Evolutionary conservation across 192 early-diverging fungal genomes (phyloP), one percentile per base, ranked within the genome.

Genomic region (Fimicolochytrium jonesii): DNA sequence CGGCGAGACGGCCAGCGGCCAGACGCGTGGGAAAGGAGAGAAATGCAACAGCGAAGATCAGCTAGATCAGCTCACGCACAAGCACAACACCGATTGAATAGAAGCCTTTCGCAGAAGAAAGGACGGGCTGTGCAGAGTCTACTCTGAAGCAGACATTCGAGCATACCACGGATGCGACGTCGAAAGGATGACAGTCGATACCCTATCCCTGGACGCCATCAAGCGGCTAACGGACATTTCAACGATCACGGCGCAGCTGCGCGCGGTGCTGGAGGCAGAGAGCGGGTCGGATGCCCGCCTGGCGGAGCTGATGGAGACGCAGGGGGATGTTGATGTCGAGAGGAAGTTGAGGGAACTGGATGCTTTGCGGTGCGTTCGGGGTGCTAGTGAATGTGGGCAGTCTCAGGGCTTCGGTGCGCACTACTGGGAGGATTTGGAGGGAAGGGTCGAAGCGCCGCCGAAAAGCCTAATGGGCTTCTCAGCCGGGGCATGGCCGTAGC

Each of bases 241-340:
- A 52, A 79, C 83, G 18, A 84, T 88, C 33, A 73, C 84, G 51
- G 71, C 77, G 61, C 79, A 77, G 35, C 64, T 88, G 28, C 64
- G 78, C 18, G 59, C 82, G 28, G 64, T 88, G 26, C 77, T 86
- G 43, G 55, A 75, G 51, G 87, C 86, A 57, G 87, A 88, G 56
- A 81, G 78, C n/a, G 63, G 72, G 49, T 66, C 85, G 18, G 87
- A 88, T 51, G 45, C 57, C 17, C 65, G 76, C 25, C 66, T 88
- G 25, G 87, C 87, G 63, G 73, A 70, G 13, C 52, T 86, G n/a
- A 34, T 88, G 20, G n/a, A n/a, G n/a, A n/a, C n/a, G n/a, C 65
- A 68, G 35, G 78, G 69, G 49, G 69, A 71, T 15, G 55, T 45
- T 32, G 54, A 78, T 18, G 54, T 84, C 17, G 82, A 86, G 37